Percentiles rank a stretch among this genome's conserved stretches.
Evolutionary conservation across 2,329 filamentous ascomycete species (phyloP).

Genomic region (Aspergillus viridinutans): DNA sequence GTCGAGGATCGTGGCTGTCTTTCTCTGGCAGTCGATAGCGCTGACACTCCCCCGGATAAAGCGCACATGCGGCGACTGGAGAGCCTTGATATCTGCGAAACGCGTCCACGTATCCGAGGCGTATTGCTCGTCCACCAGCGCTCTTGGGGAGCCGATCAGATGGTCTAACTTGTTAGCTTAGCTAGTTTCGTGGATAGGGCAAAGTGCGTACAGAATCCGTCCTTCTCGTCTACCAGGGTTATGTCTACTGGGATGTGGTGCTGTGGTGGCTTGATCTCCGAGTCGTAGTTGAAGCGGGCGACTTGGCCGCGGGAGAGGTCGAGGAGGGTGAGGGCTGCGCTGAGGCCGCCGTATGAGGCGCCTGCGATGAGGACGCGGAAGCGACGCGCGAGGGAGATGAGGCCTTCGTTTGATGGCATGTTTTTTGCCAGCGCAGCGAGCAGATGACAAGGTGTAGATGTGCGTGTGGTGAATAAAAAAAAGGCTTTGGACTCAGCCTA

Average conservation of each 20-base stretch:
- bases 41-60: constrained; percentile 64
- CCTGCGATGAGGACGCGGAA: constrained; percentile 63
- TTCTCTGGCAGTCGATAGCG: constrained; percentile 55
- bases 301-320: constrained; percentile 58
- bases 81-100: constrained; percentile 62
- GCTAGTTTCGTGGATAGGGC: background rate
- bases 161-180: constrained; percentile 52
- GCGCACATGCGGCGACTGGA: constrained; percentile 59
- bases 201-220: constrained; percentile 65
- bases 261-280: constrained; percentile 17
- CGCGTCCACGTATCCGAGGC: constrained; percentile 66
- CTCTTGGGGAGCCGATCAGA: constrained; percentile 70
- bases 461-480: background rate
- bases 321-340: constrained; percentile 62
- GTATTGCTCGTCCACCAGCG: constrained; percentile 60
- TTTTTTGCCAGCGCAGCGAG: background rate
- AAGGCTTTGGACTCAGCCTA: background rate
- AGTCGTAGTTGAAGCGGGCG: constrained; percentile 42
- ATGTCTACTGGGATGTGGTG: constrained; percentile 60
- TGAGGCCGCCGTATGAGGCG: constrained; percentile 68
- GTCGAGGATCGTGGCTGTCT: constrained; percentile 56
- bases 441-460: background rate
- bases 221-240: constrained; percentile 72
- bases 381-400: constrained; percentile 16
- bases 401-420: constrained; percentile 27